Conservation (phyloP, 345 rosid genomes). For the Syzygium aromaticum region DNA sequence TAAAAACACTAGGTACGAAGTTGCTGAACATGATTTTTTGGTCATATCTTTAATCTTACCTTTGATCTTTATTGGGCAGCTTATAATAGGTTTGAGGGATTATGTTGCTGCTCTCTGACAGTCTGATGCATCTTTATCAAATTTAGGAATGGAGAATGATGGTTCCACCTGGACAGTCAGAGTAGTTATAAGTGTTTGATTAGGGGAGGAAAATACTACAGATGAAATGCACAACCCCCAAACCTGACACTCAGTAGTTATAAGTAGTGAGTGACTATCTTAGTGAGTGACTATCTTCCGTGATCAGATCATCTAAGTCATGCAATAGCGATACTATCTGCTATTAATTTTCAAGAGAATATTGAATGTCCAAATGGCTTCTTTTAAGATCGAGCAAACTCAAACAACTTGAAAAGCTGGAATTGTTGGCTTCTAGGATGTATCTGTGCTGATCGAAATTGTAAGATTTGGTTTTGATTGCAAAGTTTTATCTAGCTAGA, state of each 20-base stretch:
- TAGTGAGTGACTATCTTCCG: not conserved
- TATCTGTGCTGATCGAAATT: not conserved
- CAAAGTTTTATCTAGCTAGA: not conserved
- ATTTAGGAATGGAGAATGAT: not conserved
- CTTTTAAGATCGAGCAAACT: not conserved
- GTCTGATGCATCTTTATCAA: not conserved
- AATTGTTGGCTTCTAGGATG: not conserved
- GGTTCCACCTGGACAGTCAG: not conserved
- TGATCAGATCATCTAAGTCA: not conserved
- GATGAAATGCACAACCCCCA: not conserved
- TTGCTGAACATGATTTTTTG: not conserved
- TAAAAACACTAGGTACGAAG: no score
- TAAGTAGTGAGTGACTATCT: not conserved
- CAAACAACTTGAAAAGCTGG: not conserved
- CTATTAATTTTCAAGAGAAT: not conserved
- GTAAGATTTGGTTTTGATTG: not conserved
- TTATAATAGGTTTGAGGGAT: not conserved
- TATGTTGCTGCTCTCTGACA: not conserved
- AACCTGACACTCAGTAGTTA: not conserved
- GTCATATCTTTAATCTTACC: not conserved
- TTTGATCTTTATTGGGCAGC: not conserved
- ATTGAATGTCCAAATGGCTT: not conserved
- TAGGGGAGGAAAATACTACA: not conserved
- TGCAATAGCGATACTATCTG: not conserved
- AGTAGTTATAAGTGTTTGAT: not conserved